phyloP scores from a whole-genome alignment of 148 eudicot species.

The Gaultheria prostrata region DNA sequence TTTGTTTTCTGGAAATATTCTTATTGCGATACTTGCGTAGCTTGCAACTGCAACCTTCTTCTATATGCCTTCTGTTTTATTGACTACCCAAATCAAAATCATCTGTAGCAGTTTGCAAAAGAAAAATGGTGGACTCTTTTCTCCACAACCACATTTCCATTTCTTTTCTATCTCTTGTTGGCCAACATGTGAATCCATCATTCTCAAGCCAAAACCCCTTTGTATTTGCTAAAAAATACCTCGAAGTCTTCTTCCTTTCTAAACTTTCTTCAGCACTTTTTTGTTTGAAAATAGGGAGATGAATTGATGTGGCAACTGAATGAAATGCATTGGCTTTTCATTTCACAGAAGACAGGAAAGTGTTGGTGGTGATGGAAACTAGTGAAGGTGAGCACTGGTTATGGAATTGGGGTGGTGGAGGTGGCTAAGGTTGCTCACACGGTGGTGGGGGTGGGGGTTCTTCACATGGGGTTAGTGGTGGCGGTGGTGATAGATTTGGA shows the following conservation, averaged over 20 bases:
- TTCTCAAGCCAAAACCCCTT: neutral
- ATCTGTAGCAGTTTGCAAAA: neutral
- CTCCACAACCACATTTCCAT: neutral
- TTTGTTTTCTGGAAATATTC: constrained; percentile 1
- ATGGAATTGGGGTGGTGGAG: neutral
- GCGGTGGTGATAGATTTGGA: neutral
- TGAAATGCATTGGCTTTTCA: neutral
- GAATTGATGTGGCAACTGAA: neutral
- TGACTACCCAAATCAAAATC: constrained; percentile 7
- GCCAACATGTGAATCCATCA: neutral
- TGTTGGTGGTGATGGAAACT: neutral
- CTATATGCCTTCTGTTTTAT: neutral
- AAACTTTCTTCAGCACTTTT: neutral
- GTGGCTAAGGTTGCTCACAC: neutral
- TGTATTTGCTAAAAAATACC: neutral
- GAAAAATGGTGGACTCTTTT: neutral
- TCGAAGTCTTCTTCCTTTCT: neutral
- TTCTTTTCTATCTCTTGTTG: neutral
- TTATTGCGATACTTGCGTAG: neutral
- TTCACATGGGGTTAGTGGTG: neutral
- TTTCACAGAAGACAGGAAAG: neutral
- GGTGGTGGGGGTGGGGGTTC: constrained; percentile 13
- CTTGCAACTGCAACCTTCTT: neutral
- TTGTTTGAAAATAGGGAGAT: neutral
- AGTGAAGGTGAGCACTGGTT: neutral